Percentiles rank a stretch among this genome's conserved stretches.
Evolutionary conservation across 2,329 filamentous ascomycete species (phyloP).

Genomic region (Beauveria caledonica): DNA sequence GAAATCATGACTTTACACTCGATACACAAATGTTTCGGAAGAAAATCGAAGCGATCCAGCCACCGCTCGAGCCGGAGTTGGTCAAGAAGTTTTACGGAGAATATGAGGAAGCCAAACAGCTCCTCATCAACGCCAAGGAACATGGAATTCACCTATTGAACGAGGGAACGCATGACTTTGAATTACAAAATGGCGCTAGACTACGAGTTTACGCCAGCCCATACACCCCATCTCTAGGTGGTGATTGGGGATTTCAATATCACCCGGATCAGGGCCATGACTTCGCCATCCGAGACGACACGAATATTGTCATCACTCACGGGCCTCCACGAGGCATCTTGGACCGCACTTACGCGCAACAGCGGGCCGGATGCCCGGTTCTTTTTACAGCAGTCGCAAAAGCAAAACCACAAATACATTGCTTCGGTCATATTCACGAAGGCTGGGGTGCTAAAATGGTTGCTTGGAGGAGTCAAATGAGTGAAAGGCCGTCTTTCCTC

Average conservation of each 20-base stretch:
- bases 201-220: slow-evolving; percentile 38
- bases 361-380: slow-evolving; percentile 23
- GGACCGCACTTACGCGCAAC: slow-evolving; percentile 25
- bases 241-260: slow-evolving; percentile 39
- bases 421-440: slow-evolving; percentile 28
- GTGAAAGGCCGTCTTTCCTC: slow-evolving; percentile 32
- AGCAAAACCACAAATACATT: slow-evolving; percentile 26
- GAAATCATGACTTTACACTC: slow-evolving; percentile 43
- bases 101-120: slow-evolving; percentile 24
- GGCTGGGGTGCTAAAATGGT: slow-evolving; percentile 35
- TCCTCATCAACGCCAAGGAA: slow-evolving; percentile 20
- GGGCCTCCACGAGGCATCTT: slow-evolving; percentile 32
- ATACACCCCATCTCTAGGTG: slow-evolving; percentile 30
- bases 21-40: slow-evolving; percentile 26
- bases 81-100: slow-evolving; percentile 27
- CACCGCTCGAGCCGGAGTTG: slow-evolving; percentile 1
- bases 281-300: slow-evolving; percentile 19
- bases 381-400: slow-evolving; percentile 23
- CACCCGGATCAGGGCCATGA: slow-evolving; percentile 16
- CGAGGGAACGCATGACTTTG: slow-evolving; percentile 33
- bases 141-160: slow-evolving; percentile 31
- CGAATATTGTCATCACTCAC: slow-evolving; percentile 28
- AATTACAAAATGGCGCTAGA: slow-evolving; percentile 30
- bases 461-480: slow-evolving; percentile 31
- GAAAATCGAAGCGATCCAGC: slow-evolving; percentile 17